Base-by-base conservation (phyloP, 2,329 filamentous ascomycete species). In the Xylariaceae sp. region DNA sequence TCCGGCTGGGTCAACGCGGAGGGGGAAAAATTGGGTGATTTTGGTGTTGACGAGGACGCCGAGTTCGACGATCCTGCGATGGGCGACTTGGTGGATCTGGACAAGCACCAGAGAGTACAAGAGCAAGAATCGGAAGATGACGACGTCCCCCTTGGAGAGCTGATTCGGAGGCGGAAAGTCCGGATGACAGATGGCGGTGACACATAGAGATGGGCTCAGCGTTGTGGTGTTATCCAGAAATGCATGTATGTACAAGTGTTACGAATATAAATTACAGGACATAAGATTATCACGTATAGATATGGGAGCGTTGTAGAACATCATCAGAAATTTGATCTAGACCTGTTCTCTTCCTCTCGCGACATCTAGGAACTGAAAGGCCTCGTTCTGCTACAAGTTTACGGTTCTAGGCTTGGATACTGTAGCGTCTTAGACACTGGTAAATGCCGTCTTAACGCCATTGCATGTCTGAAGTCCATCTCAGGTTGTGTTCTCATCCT, bases 1-100 rank as follows among this genome's bases (percentile, higher is more conserved):
- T 73, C 74, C 32, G 75, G 68, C 4, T 93, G 87, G 87, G 79
- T 73, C 0, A 91, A 90, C 51, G 73, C 78, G 0, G 86, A 91
- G 39, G 87, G 87, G 2, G 85, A 91, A 56, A 71, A 79, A 26
- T 64, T 93, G 37, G 72, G 76, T 32, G 87, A 93, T 54, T 93
- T 83, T 56, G 87, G 87, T 2, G 86, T 93, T 0, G 87, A 91
- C 52, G 85, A 89, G 54, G 84, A 87, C 12, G 76, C 74, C 0
- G 83, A 89, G 42, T 56, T 53, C 22, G 57, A 61, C 32, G 56
- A 58, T 8, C 37, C 29, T 26, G 42, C 44, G 16, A 44, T 46
- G 4, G 54, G 57, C 8, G 68, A 73, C 11, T 69, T 72, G 0
- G 77, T 32, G n/a, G 48, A 43, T n/a, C 18, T 18, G n/a, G 22